Evolutionary conservation across 2,329 filamentous ascomycete genomes (phyloP).

Genomic region (Aspergillus vadensis): DNA sequence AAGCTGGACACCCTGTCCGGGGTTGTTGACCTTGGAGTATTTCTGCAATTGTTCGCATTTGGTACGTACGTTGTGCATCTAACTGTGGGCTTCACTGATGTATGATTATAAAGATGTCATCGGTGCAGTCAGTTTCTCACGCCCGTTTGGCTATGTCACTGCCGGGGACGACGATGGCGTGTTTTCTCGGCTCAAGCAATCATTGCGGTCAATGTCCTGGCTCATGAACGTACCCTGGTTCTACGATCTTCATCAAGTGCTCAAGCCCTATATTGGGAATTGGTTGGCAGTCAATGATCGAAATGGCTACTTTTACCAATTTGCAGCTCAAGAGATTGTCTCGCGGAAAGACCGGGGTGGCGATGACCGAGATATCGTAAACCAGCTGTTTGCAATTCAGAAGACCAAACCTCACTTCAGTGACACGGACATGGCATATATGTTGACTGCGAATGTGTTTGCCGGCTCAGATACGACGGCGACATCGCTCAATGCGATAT

Average conservation of each 20-base stretch:
- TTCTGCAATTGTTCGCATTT: slow-evolving; percentile 5
- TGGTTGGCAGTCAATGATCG: slow-evolving; percentile 4
- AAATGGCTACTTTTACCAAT: slow-evolving; percentile 1
- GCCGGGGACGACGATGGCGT: background rate
- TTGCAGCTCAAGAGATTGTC: background rate
- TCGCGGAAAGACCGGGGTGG: slow-evolving; percentile 4
- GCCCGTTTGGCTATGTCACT: background rate
- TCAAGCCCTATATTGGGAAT: background rate
- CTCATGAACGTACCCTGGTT: background rate
- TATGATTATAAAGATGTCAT: background rate
- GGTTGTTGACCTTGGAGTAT: background rate
- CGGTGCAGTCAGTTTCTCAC: slow-evolving; percentile 6
- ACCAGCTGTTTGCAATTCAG: background rate
- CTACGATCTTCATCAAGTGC: background rate
- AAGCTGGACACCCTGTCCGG: background rate
- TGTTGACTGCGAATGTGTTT: background rate
- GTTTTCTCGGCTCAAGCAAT: background rate
- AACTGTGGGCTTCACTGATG: background rate
- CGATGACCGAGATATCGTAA: background rate
- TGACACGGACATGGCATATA: background rate
- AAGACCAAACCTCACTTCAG: background rate
- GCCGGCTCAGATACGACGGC: slow-evolving; percentile 1
- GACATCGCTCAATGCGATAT: background rate
- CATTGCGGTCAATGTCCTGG: background rate
- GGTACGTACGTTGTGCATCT: background rate